These are phyloP conservation scores for Salix caprea DNA, from an alignment of 345 rosid species.

Conservation along the genomic window DNA sequence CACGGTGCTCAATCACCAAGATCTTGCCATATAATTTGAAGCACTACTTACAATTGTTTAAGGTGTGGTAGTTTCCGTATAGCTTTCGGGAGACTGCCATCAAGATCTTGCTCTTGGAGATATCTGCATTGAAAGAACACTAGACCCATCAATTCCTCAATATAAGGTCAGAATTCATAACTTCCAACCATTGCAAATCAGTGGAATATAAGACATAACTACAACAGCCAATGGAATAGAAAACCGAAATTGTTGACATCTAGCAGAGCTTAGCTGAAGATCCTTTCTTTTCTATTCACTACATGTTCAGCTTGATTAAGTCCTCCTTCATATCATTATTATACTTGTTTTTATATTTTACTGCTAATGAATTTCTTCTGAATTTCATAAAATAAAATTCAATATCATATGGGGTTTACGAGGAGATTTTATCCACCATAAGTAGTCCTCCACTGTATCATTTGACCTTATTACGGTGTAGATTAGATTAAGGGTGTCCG, in stretches of 20 bases:
- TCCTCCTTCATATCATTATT: neutral
- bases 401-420: too few species aligned
- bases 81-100: slow-evolving; percentile 9
- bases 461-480: too few species aligned
- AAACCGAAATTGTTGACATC: neutral
- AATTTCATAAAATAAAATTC: neutral
- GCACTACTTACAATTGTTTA: slow-evolving; percentile 1
- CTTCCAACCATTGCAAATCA: neutral
- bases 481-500: too few species aligned
- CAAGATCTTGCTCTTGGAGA: slow-evolving; percentile 10
- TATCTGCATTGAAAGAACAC: neutral
- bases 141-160: neutral
- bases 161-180: neutral
- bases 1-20: neutral
- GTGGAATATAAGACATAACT: too few species aligned
- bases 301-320: neutral
- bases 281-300: neutral
- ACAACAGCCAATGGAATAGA: neutral
- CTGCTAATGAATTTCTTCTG: neutral
- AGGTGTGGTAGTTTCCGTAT: slow-evolving; percentile 14
- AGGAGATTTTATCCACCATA: too few species aligned
- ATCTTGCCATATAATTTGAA: neutral
- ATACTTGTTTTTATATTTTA: too few species aligned
- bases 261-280: neutral
- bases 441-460: too few species aligned